Evolutionary conservation across 805 yeast species (phyloP), one percentile per base, ranked within the genome.

Genomic region (Debaryomyces tyrocola): DNA sequence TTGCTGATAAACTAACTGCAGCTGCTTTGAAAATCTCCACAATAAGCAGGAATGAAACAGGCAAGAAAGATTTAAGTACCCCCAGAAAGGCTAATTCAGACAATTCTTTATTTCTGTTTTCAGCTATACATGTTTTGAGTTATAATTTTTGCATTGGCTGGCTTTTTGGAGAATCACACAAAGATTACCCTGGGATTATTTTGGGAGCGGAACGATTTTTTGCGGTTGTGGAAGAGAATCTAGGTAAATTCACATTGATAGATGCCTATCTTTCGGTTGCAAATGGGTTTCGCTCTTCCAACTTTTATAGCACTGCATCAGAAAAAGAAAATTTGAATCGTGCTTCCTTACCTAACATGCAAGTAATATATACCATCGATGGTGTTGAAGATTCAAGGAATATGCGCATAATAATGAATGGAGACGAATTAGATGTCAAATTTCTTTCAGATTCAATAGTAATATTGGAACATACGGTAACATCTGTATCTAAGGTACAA

Each of bases 111-210:
- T 47, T 67, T 40, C 63, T 63, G n/a, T 69, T 74, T 50, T 75
- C 73, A 40, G 72, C 88, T 0, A 66, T 85, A 27, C 85, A 80
- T 40, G 70, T 85, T 20, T 60, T 83, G 5, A 79, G 89, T 0
- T 78, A 83, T 53, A 79, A 85, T 51, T 72, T 87, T 48, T 86
- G 95, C 50, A 48, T 86, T 29, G 96, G 96, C 0, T 89, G 96
- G 90, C 60, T 86, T 4, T 86, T 85, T 58, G 83, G 78, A n/a
- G 62, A 62, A 4, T 59, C 62, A 1, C 49, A 58, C 1, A 74
- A 73, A 18, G 69, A 65, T 27, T 73, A 69, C 44, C 90, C 90
- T 0, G 97, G 97, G 9, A 58, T 89, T n/a, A 83, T 87, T 33
- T 50, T 82, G 27, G 97, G 97, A 0, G 88, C 86, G 45, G 89